phyloP scores from a whole-genome alignment of 805 yeast species.

The Cyberlindnera samutprakarnensis region DNA sequence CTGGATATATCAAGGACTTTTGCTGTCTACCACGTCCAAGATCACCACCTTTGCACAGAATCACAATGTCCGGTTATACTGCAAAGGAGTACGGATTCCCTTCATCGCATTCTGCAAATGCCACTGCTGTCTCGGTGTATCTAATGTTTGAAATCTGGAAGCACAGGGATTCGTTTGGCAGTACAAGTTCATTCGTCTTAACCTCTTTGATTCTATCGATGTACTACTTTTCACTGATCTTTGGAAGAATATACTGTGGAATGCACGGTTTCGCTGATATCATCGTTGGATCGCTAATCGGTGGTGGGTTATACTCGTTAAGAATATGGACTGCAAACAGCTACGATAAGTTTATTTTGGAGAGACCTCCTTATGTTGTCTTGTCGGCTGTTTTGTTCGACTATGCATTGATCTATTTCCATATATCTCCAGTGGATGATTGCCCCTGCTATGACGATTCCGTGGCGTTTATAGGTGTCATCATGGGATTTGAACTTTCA shows the following conservation, averaged over 20 bases:
- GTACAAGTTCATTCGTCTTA: slow-evolving; percentile 6
- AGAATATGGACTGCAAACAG: slow-evolving; percentile 33
- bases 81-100: slow-evolving; percentile 95
- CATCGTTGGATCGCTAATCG: slow-evolving; percentile 55
- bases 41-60: slow-evolving; percentile 85
- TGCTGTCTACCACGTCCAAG: slow-evolving; percentile 88
- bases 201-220: slow-evolving; percentile 20
- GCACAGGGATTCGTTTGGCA: slow-evolving; percentile 6
- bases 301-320: slow-evolving; percentile 42
- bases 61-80: slow-evolving; percentile 87
- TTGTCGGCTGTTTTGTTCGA: slow-evolving; percentile 31
- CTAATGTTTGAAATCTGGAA: slow-evolving; percentile 22
- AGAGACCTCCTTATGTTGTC: slow-evolving; percentile 25
- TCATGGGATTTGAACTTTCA: slow-evolving; percentile 61
- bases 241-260: slow-evolving; percentile 90
- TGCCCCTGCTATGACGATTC: slow-evolving; percentile 97
- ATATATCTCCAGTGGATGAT: slow-evolving; percentile 81
- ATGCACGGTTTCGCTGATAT: slow-evolving; percentile 94
- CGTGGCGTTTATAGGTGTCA: slow-evolving; percentile 87
- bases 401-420: slow-evolving; percentile 51
- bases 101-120: slow-evolving; percentile 90
- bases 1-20: slow-evolving; percentile 76
- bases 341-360: slow-evolving; percentile 41
- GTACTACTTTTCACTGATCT: slow-evolving; percentile 58
- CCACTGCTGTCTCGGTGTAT: slow-evolving; percentile 69